A percentile compares a stretch with the other conserved stretches of the same genome.
These are phyloP conservation scores for Fusarium compactum DNA, from an alignment of 2,329 filamentous ascomycete genomes.

Conservation along the genomic window DNA sequence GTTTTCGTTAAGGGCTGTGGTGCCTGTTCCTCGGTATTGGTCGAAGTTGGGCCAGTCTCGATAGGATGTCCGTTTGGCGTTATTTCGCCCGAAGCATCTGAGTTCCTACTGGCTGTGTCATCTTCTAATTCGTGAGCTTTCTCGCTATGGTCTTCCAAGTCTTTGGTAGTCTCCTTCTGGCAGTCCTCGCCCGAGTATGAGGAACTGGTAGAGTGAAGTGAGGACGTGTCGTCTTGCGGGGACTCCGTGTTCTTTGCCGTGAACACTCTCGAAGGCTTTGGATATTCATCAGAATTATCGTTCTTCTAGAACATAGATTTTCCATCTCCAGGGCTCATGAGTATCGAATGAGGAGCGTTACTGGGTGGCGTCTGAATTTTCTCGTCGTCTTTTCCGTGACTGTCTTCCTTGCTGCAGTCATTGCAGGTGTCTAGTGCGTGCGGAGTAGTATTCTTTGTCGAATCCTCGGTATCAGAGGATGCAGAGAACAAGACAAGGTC, in stretches of 20 bases:
- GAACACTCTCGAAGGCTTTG: slow-evolving; percentile 16
- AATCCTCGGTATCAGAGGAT: not conserved
- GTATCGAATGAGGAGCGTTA: slow-evolving; percentile 18
- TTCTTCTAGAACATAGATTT: slow-evolving; percentile 33
- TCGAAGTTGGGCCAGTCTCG: not conserved
- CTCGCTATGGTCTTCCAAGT: not conserved
- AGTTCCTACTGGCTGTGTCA: not conserved
- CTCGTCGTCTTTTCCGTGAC: not conserved
- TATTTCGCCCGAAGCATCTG: not conserved
- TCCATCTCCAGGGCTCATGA: slow-evolving; percentile 21
- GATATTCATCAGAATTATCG: not conserved
- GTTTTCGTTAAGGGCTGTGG: slow-evolving; percentile 29
- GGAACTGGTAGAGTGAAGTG: not conserved
- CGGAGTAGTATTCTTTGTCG: not conserved
- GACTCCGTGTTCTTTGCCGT: not conserved
- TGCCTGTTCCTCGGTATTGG: not conserved
- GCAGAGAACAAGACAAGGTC: slow-evolving; percentile 31
- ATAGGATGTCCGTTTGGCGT: not conserved
- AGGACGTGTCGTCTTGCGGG: not conserved
- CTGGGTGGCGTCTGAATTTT: not conserved
- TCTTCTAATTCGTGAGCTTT: not conserved
- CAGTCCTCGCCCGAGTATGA: not conserved
- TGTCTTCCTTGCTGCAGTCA: not conserved
- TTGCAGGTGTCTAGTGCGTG: not conserved
- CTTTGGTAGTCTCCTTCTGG: slow-evolving; percentile 1